Evolutionary conservation across 208 protist genomes (phyloP).

Genomic region (Tritrichomonas foetus): DNA sequence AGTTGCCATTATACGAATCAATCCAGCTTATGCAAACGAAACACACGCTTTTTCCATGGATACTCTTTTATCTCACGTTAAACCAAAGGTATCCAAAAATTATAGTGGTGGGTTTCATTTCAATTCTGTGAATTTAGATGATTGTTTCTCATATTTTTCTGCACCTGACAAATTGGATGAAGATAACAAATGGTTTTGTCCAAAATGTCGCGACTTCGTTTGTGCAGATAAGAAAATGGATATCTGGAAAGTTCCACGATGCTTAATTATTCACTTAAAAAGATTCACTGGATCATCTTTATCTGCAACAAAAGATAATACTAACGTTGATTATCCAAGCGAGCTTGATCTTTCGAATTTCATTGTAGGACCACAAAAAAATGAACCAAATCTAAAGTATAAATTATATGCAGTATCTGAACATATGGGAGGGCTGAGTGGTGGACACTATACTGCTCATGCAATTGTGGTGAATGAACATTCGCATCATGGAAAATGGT

Average conservation of each 20-base stretch:
- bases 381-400: background rate
- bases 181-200: conserved; percentile 31
- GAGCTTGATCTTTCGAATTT: background rate
- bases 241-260: background rate
- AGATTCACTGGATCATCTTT: background rate
- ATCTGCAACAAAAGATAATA: background rate
- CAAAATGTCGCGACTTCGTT: background rate
- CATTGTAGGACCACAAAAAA: background rate
- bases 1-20: background rate
- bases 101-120: background rate
- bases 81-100: background rate
- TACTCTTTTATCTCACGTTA: background rate
- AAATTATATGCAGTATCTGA: background rate
- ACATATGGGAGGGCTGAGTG: background rate
- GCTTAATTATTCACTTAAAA: background rate
- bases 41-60: background rate
- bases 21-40: background rate
- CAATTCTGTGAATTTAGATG: background rate
- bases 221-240: conserved; percentile 31
- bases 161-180: background rate
- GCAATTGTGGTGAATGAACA: background rate
- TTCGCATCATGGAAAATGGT: background rate
- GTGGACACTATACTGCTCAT: conserved; percentile 27
- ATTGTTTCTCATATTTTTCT: background rate
- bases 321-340: background rate